A percentile compares a stretch with the other conserved stretches of the same genome.
phyloP scores from a whole-genome alignment of 2,329 filamentous ascomycete species.

The Talaromyces sp. region DNA sequence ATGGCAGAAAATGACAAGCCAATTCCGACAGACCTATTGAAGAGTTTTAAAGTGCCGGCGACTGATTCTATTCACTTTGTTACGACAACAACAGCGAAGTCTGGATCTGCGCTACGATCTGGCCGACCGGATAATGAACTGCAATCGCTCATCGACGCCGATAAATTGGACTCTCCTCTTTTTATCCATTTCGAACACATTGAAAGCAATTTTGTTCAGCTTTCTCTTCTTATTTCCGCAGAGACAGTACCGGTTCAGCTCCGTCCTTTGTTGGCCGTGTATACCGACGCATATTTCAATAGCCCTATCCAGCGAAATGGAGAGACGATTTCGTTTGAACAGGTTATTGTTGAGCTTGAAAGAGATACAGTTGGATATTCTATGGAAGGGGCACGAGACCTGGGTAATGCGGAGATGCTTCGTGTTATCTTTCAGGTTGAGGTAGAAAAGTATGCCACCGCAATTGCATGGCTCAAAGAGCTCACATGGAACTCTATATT shows the following conservation, averaged over 20 bases:
- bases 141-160: conserved; percentile 71
- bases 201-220: conserved; percentile 84
- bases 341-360: conserved; percentile 87
- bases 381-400: conserved; percentile 63
- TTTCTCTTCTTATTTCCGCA: conserved; percentile 78
- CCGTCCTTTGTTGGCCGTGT: conserved; percentile 79
- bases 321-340: conserved; percentile 77
- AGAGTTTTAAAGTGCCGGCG: conserved; percentile 75
- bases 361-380: conserved; percentile 83
- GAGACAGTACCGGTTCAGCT: conserved; percentile 72
- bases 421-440: conserved; percentile 82
- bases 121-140: conserved; percentile 66
- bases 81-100: conserved; percentile 76
- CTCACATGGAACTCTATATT: conserved; percentile 88
- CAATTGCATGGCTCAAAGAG: conserved; percentile 78
- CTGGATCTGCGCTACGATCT: conserved; percentile 70
- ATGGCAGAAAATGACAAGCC: conserved; percentile 85
- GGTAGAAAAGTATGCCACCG: conserved; percentile 76
- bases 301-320: conserved; percentile 77
- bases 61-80: conserved; percentile 95
- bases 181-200: conserved; percentile 98
- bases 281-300: conserved; percentile 91
- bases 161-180: conserved; percentile 63
- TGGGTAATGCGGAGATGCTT: conserved; percentile 79
- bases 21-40: conserved; percentile 78